Conservation (phyloP, 2,329 filamentous ascomycete genomes). For the Parafenestella ontariensis region DNA sequence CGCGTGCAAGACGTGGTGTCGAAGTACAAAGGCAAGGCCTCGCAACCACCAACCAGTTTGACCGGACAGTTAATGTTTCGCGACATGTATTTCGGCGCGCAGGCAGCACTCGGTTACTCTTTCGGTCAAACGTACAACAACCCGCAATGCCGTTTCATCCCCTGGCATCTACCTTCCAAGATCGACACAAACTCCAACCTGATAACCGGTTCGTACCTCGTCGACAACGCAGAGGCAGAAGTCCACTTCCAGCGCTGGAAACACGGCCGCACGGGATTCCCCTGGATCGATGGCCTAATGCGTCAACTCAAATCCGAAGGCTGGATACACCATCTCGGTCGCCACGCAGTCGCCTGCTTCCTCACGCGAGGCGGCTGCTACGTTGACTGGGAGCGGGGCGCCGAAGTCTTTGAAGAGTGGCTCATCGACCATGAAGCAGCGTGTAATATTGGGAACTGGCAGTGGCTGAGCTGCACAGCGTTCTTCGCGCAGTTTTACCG, state of each 20-base stretch:
- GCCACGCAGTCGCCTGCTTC: constrained; percentile 81
- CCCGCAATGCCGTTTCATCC: constrained; percentile 73
- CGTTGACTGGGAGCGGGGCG: constrained; percentile 78
- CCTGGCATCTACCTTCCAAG: constrained; percentile 76
- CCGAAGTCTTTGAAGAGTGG: constrained; percentile 78
- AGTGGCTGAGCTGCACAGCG: constrained; percentile 77
- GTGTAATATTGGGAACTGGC: constrained; percentile 79
- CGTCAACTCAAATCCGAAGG: constrained; percentile 73
- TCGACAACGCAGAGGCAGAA: constrained; percentile 70
- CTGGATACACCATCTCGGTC: constrained; percentile 81
- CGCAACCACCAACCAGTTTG: constrained; percentile 69
- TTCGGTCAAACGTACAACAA: constrained; percentile 74
- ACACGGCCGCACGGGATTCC: constrained; percentile 73
- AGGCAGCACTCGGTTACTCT: constrained; percentile 69
- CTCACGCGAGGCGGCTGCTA: constrained; percentile 82
- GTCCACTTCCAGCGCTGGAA: constrained; percentile 73
- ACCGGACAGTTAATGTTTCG: constrained; percentile 77
- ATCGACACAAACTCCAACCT: constrained; percentile 53
- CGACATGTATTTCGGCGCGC: constrained; percentile 84
- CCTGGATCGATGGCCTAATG: constrained; percentile 84
- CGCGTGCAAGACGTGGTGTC: constrained; percentile 68
- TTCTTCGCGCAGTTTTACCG: constrained; percentile 77
- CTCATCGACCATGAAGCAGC: constrained; percentile 77
- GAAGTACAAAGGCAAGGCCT: constrained; percentile 62
- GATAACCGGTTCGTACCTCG: constrained; percentile 66